Conservation (phyloP, 208 protist genomes). For the Acanthamoeba lenticulata region DNA sequence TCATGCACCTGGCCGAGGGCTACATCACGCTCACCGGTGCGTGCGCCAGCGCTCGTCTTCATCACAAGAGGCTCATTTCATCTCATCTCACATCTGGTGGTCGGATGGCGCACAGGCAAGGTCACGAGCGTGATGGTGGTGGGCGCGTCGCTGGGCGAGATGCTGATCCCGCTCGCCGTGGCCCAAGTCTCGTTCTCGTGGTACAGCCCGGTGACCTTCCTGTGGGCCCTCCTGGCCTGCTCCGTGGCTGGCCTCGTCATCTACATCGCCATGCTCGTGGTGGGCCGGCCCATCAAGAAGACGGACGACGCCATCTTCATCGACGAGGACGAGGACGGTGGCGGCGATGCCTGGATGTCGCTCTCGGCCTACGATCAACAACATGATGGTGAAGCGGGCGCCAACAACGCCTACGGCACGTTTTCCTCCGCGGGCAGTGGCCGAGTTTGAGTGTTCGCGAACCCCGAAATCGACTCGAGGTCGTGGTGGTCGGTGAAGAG, state of each 20-base stretch:
- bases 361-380: not conserved
- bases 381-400: too few species aligned
- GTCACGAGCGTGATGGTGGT: constrained; percentile 61
- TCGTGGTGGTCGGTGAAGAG: too few species aligned
- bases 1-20: constrained; percentile 30
- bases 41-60: not conserved
- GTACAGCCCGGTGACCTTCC: constrained; percentile 26
- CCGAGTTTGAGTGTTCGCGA: too few species aligned
- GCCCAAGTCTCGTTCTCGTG: constrained; percentile 50
- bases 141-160: constrained; percentile 42
- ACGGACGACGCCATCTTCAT: not conserved
- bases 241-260: not conserved
- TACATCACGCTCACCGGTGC: constrained; percentile 39
- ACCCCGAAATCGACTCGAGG: too few species aligned
- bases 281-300: constrained; percentile 26
- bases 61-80: not conserved
- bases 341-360: constrained; percentile 5
- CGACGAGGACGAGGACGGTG: not conserved
- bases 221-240: constrained; percentile 17
- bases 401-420: not conserved
- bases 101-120: not conserved
- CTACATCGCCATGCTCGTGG: not conserved
- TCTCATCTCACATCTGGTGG: not conserved
- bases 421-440: too few species aligned
- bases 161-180: constrained; percentile 32